Percentiles rank a stretch among this genome's conserved stretches.
Evolutionary conservation across 441 rosid species (phyloP).

Genomic region (Mallotus repandus): DNA sequence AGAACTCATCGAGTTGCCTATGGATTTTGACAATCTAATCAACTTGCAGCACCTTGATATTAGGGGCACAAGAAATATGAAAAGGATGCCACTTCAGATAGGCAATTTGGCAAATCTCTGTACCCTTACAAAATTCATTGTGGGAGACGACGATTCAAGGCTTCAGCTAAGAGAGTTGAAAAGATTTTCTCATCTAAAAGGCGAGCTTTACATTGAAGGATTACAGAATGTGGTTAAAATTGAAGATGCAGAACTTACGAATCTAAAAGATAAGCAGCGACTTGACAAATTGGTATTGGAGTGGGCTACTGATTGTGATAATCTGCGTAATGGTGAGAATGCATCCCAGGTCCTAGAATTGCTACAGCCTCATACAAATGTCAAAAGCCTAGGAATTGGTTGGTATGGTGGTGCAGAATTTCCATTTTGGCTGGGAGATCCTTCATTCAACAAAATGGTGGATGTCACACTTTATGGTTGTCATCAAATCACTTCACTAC

Average conservation of each 20-base stretch:
- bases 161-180: background rate
- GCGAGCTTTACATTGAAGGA: background rate
- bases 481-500: background rate
- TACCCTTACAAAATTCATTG: background rate
- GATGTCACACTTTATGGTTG: background rate
- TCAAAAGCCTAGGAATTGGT: background rate
- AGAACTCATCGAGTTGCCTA: background rate
- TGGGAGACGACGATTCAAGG: background rate
- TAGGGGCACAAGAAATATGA: background rate
- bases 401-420: background rate
- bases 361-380: background rate
- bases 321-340: background rate
- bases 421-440: slow-evolving; percentile 12
- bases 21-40: background rate
- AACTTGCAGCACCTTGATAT: slow-evolving; percentile 5
- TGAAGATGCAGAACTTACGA: background rate
- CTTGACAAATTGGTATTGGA: background rate
- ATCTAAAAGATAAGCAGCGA: background rate
- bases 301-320: background rate
- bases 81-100: slow-evolving; percentile 17
- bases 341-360: background rate
- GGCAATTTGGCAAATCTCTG: slow-evolving; percentile 5
- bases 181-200: background rate
- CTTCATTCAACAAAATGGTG: background rate
- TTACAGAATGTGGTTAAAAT: background rate